phyloP scores from a whole-genome alignment of 257 asterid species.

The Rubia yunnanensis region DNA sequence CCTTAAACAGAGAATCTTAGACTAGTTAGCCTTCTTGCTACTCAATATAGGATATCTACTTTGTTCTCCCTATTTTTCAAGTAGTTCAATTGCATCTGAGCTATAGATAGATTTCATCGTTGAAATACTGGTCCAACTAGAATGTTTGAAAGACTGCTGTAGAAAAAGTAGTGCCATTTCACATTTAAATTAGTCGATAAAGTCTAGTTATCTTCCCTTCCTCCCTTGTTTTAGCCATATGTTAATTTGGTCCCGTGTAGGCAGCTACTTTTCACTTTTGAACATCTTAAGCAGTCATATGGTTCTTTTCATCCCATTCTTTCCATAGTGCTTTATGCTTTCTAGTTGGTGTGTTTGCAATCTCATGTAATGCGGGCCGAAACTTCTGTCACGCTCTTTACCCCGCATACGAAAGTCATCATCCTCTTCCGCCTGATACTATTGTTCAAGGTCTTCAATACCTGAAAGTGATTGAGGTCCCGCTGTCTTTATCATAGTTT shows the following conservation, averaged over 20 bases:
- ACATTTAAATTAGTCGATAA: neutral
- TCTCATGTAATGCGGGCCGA: conserved; percentile 45
- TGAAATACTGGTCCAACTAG: too few species aligned
- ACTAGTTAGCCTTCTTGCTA: too few species aligned
- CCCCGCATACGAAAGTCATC: conserved; percentile 91
- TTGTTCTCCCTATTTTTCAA: too few species aligned
- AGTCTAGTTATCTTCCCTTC: neutral
- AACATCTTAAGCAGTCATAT: neutral
- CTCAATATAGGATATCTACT: too few species aligned
- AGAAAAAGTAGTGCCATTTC: neutral
- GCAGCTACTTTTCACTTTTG: neutral
- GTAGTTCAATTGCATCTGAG: too few species aligned
- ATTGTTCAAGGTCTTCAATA: conserved; percentile 95
- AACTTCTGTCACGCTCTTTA: conserved; percentile 86
- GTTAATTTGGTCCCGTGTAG: neutral
- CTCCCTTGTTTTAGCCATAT: neutral
- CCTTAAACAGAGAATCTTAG: too few species aligned
- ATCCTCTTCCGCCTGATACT: conserved; percentile 98
- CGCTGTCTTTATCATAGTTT: neutral
- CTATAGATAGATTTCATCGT: too few species aligned
- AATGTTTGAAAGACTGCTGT: too few species aligned
- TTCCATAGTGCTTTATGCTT: neutral
- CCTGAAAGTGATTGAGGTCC: conserved; percentile 88
- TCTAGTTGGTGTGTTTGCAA: neutral
- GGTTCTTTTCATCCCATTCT: neutral